Evolutionary conservation across 805 yeast genomes (phyloP).

Genomic region (Blastobotrys robertii): DNA sequence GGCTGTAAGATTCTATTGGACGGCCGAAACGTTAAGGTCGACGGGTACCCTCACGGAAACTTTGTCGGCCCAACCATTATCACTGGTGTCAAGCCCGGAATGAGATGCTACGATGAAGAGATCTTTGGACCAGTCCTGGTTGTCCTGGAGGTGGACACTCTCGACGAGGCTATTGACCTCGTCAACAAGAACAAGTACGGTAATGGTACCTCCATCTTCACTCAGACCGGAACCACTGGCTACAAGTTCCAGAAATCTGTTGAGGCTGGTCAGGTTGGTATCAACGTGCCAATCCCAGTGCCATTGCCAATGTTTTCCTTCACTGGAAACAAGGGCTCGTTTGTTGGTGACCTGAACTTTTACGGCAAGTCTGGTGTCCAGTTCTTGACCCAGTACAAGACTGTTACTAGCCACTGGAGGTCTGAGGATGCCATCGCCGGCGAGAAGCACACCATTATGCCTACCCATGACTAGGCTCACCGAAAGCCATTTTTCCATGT

Average conservation of each 20-base stretch:
- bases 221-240: slow-evolving; percentile 59
- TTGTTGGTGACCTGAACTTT: slow-evolving; percentile 71
- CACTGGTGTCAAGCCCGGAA: slow-evolving; percentile 52
- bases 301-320: slow-evolving; percentile 76
- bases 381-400: slow-evolving; percentile 66
- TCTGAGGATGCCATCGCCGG: slow-evolving; percentile 38
- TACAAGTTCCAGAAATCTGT: slow-evolving; percentile 59
- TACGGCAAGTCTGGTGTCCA: slow-evolving; percentile 69
- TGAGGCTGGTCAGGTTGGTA: slow-evolving; percentile 69
- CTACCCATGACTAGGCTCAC: slow-evolving; percentile 42
- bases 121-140: slow-evolving; percentile 69
- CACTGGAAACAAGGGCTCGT: slow-evolving; percentile 67
- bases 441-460: slow-evolving; percentile 58
- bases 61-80: slow-evolving; percentile 65
- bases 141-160: slow-evolving; percentile 49
- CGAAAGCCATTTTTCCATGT: too few species aligned
- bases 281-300: slow-evolving; percentile 72
- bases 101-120: slow-evolving; percentile 65
- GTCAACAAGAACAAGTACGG: slow-evolving; percentile 58
- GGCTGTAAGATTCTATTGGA: slow-evolving; percentile 59
- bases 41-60: slow-evolving; percentile 50
- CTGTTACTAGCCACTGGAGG: slow-evolving; percentile 63
- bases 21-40: slow-evolving; percentile 44
- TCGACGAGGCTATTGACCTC: slow-evolving; percentile 58
- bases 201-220: slow-evolving; percentile 63